Evolutionary conservation across 495 filamentous ascomycete species (phyloP).

Genomic region (Chaetomium cochliodes): DNA sequence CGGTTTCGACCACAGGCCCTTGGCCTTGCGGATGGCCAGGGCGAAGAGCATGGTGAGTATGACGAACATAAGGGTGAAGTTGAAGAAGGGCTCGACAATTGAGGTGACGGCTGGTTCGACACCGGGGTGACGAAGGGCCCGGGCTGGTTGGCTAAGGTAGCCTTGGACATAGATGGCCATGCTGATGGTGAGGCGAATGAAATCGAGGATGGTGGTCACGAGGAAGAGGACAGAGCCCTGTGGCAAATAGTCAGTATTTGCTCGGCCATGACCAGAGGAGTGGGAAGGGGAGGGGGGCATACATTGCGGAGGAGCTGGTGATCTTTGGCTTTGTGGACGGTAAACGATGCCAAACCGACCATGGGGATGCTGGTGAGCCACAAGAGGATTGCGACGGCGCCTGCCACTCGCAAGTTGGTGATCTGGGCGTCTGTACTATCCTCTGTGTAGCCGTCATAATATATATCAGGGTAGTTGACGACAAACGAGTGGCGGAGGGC

Average conservation of each 20-base stretch:
- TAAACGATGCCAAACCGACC: slow-evolving; percentile 11
- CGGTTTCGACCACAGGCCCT: slow-evolving; percentile 25
- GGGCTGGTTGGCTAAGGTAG: not conserved
- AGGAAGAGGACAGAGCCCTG: slow-evolving; percentile 24
- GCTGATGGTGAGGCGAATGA: slow-evolving; percentile 16
- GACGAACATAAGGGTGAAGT: slow-evolving; percentile 23
- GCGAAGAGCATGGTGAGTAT: slow-evolving; percentile 24
- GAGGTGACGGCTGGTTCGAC: not conserved
- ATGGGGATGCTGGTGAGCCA: slow-evolving; percentile 26
- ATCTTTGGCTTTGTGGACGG: slow-evolving; percentile 17
- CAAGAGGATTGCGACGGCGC: slow-evolving; percentile 18
- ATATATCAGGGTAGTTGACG: not conserved
- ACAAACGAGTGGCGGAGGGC: slow-evolving; percentile 2
- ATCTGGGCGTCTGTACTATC: not conserved
- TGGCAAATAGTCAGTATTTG: not conserved
- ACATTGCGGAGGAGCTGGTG: slow-evolving; percentile 17
- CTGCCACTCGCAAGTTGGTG: not conserved
- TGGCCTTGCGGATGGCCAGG: slow-evolving; percentile 18
- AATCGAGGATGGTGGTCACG: slow-evolving; percentile 20
- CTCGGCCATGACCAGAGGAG: not conserved
- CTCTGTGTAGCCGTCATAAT: not conserved
- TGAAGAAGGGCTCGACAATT: slow-evolving; percentile 24
- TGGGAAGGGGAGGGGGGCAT: not conserved
- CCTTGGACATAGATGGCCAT: slow-evolving; percentile 15
- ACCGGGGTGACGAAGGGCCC: too few species aligned